Evolutionary conservation across 345 rosid species (phyloP).

Genomic region (Syzygium aqueum): DNA sequence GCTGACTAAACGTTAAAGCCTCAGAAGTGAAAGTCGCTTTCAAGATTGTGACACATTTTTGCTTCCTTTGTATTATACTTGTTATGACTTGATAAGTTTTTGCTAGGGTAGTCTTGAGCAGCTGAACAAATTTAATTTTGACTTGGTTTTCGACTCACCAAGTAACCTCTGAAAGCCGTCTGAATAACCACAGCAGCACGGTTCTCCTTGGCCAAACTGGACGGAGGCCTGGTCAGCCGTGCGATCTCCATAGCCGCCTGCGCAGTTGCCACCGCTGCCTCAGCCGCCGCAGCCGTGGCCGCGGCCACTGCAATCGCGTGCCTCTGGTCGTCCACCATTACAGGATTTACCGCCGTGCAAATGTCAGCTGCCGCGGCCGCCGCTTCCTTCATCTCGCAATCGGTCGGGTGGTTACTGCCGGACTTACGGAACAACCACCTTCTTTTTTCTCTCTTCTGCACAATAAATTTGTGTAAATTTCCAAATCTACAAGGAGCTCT

Average conservation of each 20-base stretch:
- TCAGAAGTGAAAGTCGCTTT: background rate
- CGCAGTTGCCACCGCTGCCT: constrained; percentile 55
- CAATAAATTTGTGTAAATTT: background rate
- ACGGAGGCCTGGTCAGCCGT: constrained; percentile 31
- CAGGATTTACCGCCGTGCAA: constrained; percentile 4
- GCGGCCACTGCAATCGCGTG: constrained; percentile 53
- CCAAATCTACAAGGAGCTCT: background rate
- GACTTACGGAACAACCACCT: constrained; percentile 65
- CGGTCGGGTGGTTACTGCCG: background rate
- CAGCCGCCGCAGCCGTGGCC: constrained; percentile 56
- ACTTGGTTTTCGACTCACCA: constrained; percentile 20
- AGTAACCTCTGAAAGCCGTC: constrained; percentile 78
- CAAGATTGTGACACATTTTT: background rate
- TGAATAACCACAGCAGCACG: constrained; percentile 77
- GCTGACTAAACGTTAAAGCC: background rate
- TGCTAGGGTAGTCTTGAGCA: background rate
- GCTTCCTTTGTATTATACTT: background rate
- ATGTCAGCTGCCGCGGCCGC: constrained; percentile 36
- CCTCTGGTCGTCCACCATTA: constrained; percentile 23
- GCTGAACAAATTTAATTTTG: background rate
- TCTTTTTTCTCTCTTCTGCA: constrained; percentile 68
- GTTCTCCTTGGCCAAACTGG: constrained; percentile 39
- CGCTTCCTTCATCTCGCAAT: background rate
- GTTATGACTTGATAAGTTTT: background rate
- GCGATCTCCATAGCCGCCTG: constrained; percentile 56